Conservation (phyloP, 345 rosid species). For the Anacardium occidentale region DNA sequence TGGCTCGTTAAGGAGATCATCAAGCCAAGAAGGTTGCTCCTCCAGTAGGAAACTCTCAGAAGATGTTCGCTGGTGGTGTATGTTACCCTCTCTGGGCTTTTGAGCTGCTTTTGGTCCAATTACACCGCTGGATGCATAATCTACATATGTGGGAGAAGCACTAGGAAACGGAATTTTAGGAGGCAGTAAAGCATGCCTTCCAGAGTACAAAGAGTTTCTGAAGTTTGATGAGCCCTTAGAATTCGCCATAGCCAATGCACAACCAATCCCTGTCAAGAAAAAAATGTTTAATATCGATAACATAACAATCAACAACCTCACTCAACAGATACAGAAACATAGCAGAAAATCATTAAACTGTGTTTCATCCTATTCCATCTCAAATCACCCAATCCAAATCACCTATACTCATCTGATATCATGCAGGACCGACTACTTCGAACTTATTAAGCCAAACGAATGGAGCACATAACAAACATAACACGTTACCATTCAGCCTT, state of each 20-base stretch:
- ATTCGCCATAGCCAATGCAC: constrained; percentile 54
- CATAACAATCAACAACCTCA: neutral
- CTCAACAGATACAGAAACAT: neutral
- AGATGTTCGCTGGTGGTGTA: constrained; percentile 83
- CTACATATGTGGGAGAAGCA: constrained; percentile 61
- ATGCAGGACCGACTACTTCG: neutral
- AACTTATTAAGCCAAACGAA: neutral
- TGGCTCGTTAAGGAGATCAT: constrained; percentile 97
- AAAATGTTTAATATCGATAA: constrained; percentile 3
- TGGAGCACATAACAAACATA: neutral
- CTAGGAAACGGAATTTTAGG: constrained; percentile 89
- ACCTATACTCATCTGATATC: neutral
- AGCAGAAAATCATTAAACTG: neutral
- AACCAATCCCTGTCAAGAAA: constrained; percentile 37
- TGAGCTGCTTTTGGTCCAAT: constrained; percentile 66
- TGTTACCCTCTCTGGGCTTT: constrained; percentile 58
- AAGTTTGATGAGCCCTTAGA: constrained; percentile 74
- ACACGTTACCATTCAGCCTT: neutral
- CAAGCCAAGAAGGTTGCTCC: constrained; percentile 99
- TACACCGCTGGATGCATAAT: constrained; percentile 52
- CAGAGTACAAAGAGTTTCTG: constrained; percentile 63
- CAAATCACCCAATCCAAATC: neutral
- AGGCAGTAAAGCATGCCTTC: constrained; percentile 84
- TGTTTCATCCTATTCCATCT: neutral
- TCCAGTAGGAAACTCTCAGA: constrained; percentile 82